A percentile compares a stretch with the other conserved stretches of the same genome.
Conservation (phyloP, 306 rosid species). For the Cucumis sativus region DNA sequence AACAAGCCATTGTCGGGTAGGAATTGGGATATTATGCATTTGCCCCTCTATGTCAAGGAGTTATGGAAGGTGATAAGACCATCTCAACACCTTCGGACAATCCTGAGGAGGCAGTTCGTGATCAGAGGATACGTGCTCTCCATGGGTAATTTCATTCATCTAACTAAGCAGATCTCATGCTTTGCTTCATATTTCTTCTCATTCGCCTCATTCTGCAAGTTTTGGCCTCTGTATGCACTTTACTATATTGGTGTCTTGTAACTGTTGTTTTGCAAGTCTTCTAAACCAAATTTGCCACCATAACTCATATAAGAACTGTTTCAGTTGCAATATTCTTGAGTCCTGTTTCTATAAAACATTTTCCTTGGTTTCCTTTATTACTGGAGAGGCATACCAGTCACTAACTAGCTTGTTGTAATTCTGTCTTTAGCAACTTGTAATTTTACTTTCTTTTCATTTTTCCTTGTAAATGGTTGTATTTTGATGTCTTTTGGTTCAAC, state of each 20-base stretch:
- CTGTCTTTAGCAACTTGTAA: not conserved
- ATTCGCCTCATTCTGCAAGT: not conserved
- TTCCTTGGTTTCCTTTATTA: not conserved
- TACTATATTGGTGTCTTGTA: not conserved
- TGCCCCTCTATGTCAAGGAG: not conserved
- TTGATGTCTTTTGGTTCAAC: not conserved
- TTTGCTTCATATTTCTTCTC: not conserved
- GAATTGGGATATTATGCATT: conserved; percentile 8
- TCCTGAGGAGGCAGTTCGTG: not conserved
- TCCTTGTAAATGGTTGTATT: not conserved
- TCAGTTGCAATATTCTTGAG: not conserved
- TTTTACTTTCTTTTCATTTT: not conserved
- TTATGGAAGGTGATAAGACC: conserved; percentile 14
- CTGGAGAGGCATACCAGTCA: not conserved
- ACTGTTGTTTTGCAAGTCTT: not conserved
- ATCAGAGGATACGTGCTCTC: conserved; percentile 5
- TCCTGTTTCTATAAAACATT: not conserved
- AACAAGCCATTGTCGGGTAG: conserved; percentile 5
- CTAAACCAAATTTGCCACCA: not conserved
- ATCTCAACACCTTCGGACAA: conserved; percentile 4
- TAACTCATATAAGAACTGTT: not conserved
- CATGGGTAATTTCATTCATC: conserved; percentile 6
- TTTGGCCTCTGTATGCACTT: not conserved
- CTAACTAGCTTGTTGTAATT: not conserved
- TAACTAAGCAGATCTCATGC: not conserved